Percentiles rank a stretch among this genome's conserved stretches.
Conservation (phyloP, 2,329 filamentous ascomycete genomes). For the Fusarium nanum region DNA sequence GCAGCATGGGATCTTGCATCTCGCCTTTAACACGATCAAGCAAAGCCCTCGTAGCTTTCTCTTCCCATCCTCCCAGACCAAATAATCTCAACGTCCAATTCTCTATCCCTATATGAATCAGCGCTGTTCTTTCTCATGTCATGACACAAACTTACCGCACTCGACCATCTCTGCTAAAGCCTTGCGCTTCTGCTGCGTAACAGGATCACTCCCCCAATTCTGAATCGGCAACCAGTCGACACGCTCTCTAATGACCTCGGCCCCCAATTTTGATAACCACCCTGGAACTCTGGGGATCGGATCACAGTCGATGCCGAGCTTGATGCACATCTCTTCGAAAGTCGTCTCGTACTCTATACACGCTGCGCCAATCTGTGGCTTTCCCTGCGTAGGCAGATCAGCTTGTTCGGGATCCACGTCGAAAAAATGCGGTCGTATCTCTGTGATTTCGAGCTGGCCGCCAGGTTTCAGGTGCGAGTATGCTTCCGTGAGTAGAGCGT, state of each 20-base stretch:
- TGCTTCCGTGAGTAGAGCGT: constrained; percentile 50
- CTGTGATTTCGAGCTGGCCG: constrained; percentile 59
- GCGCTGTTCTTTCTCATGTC: background rate
- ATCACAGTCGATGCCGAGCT: constrained; percentile 55
- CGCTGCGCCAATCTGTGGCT: constrained; percentile 40
- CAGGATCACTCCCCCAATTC: constrained; percentile 55
- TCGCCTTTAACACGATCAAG: constrained; percentile 50
- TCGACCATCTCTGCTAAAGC: constrained; percentile 53
- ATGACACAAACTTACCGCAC: constrained; percentile 47
- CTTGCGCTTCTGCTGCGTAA: constrained; percentile 53
- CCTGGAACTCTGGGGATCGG: constrained; percentile 52
- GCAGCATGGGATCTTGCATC: constrained; percentile 45
- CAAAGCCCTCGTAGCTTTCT: constrained; percentile 48
- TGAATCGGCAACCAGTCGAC: constrained; percentile 57
- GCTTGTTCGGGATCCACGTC: constrained; percentile 51
- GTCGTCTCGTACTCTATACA: constrained; percentile 53
- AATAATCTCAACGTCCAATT: constrained; percentile 52
- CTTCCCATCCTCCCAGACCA: constrained; percentile 48
- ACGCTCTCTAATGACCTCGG: constrained; percentile 55
- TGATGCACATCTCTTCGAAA: constrained; percentile 45
- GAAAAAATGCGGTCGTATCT: constrained; percentile 55
- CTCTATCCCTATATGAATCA: constrained; percentile 40
- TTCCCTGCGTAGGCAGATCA: constrained; percentile 22
- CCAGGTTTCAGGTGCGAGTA: constrained; percentile 57
- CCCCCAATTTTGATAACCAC: constrained; percentile 54